Evolutionary conservation across 2,329 filamentous ascomycete genomes (phyloP).

Genomic region (Intubia oerlemansii): DNA sequence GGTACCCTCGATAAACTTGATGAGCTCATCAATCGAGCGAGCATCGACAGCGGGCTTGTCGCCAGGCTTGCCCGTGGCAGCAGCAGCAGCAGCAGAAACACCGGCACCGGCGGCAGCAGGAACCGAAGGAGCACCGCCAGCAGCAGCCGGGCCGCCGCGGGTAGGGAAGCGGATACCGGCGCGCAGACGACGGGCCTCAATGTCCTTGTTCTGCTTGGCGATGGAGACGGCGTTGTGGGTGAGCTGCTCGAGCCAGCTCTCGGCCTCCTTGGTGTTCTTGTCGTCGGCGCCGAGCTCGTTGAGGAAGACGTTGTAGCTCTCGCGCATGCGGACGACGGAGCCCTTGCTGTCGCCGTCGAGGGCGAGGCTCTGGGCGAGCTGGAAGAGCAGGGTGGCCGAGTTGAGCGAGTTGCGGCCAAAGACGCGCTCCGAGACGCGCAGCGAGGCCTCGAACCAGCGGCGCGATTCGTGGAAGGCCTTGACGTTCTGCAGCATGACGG

Average conservation of each 20-base stretch:
- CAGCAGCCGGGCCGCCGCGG: conserved; percentile 34
- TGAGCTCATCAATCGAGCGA: conserved; percentile 75
- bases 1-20: conserved; percentile 81
- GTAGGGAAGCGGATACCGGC: conserved; percentile 48
- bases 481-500: conserved; percentile 91
- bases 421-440: conserved; percentile 71
- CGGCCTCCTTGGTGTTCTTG: conserved; percentile 94
- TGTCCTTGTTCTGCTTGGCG: conserved; percentile 80
- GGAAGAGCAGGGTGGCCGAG: conserved; percentile 87
- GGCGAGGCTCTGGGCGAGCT: conserved; percentile 84
- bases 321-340: conserved; percentile 82
- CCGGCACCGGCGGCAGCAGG: too few species aligned
- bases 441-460: conserved; percentile 87
- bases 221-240: conserved; percentile 90
- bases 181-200: conserved; percentile 52
- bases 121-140: conserved; percentile 14
- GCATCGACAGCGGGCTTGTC: conserved; percentile 35
- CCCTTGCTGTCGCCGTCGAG: conserved; percentile 89
- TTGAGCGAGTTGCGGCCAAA: conserved; percentile 83
- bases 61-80: too few species aligned
- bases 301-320: conserved; percentile 92
- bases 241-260: conserved; percentile 88
- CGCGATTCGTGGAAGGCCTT: conserved; percentile 91
- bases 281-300: conserved; percentile 69
- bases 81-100: too few species aligned